These are phyloP conservation scores for Straminergon stramineum DNA, from an alignment of 225 moss, liverwort and hornwort genomes.

Conservation along the genomic window DNA sequence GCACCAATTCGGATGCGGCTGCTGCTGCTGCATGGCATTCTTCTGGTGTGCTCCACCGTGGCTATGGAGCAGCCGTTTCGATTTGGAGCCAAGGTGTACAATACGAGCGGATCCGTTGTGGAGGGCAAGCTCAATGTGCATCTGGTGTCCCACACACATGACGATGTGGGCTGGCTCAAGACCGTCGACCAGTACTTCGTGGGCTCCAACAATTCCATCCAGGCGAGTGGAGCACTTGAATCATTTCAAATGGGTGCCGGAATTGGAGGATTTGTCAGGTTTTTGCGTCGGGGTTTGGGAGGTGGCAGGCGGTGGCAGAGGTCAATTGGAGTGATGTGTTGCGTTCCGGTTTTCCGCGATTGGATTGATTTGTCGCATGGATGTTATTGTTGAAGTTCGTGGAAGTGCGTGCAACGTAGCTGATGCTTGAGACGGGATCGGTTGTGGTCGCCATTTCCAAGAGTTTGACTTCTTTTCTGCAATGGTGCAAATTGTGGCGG, in stretches of 20 bases:
- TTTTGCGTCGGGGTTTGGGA: not conserved
- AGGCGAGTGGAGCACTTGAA: conserved; percentile 20
- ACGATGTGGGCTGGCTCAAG: conserved; percentile 99
- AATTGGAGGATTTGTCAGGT: not conserved
- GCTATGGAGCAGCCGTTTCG: conserved; percentile 8
- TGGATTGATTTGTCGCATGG: not conserved
- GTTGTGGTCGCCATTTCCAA: not conserved
- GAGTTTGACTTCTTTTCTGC: not conserved
- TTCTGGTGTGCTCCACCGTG: not conserved
- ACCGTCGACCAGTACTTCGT: conserved; percentile 98
- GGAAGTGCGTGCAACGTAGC: not conserved
- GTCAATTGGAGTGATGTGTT: not conserved
- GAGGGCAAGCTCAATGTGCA: conserved; percentile 84
- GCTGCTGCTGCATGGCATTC: not conserved
- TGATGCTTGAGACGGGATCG: not conserved
- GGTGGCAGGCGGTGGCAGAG: not conserved
- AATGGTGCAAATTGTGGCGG: not conserved
- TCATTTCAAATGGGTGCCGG: not conserved
- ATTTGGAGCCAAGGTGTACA: conserved; percentile 12
- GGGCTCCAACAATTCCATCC: conserved; percentile 94
- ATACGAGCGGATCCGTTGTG: conserved; percentile 45
- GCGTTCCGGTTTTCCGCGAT: not conserved
- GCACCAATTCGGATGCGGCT: not conserved
- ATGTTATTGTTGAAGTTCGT: not conserved
- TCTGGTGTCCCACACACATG: conserved; percentile 86